phyloP scores from a whole-genome alignment of 176 grass and related monocot species.

The Olyra latifolia region DNA sequence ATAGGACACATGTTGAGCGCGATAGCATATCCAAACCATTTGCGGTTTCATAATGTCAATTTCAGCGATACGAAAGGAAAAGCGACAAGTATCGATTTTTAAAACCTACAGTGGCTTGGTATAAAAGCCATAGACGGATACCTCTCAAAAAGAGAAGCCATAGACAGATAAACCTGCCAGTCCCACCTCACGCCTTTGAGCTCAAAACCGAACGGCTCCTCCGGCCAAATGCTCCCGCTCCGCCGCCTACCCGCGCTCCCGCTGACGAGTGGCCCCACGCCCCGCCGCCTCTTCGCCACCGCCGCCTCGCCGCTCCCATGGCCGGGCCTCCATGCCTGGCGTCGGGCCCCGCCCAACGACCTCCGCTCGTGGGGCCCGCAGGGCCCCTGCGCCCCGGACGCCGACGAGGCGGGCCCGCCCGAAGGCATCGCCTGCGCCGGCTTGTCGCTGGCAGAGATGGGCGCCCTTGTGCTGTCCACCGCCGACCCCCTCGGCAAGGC shows the following conservation, averaged over 20 bases:
- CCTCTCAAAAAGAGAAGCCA: too few species aligned
- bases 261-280: not conserved
- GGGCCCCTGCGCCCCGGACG: constrained; percentile 49
- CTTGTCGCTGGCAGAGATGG: constrained; percentile 70
- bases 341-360: constrained; percentile 50
- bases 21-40: too few species aligned
- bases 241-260: constrained; percentile 17
- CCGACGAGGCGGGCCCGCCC: not conserved
- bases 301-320: constrained; percentile 53
- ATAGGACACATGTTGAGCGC: too few species aligned
- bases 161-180: not conserved
- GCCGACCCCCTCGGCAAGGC: constrained; percentile 67
- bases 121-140: too few species aligned
- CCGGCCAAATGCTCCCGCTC: constrained; percentile 34
- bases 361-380: constrained; percentile 64
- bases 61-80: too few species aligned
- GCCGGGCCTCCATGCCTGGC: constrained; percentile 72
- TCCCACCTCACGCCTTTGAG: not conserved
- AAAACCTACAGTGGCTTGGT: too few species aligned
- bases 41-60: too few species aligned
- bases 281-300: constrained; percentile 13
- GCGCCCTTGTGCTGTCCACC: constrained; percentile 67
- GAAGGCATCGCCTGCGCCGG: constrained; percentile 5
- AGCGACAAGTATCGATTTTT: too few species aligned
- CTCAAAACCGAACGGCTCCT: constrained; percentile 7